Evolutionary conservation across 2,329 filamentous ascomycete genomes (phyloP).

Genomic region (Seiridium unicorne): DNA sequence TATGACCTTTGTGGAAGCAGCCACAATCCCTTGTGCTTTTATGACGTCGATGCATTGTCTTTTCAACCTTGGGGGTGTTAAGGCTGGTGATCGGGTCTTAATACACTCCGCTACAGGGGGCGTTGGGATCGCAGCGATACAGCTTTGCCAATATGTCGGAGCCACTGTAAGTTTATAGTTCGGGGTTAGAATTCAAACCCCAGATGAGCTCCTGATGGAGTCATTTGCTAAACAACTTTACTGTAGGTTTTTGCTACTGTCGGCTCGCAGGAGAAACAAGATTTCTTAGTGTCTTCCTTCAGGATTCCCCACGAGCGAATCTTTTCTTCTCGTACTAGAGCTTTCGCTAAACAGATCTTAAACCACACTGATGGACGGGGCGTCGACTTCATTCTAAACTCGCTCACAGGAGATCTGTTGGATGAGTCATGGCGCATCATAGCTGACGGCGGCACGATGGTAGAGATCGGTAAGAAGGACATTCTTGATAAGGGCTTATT

Average conservation of each 20-base stretch:
- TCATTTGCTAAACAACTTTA: not conserved
- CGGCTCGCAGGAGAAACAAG: slow-evolving; percentile 19
- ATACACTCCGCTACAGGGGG: not conserved
- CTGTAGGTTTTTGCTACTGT: slow-evolving; percentile 24
- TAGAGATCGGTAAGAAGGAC: slow-evolving; percentile 15
- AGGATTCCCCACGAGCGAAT: slow-evolving; percentile 19
- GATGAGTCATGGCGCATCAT: slow-evolving; percentile 12
- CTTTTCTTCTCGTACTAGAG: slow-evolving; percentile 10
- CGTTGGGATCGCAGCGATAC: not conserved
- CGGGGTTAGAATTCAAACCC: too few relatives aligned
- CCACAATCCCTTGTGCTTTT: not conserved
- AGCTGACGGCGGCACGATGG: slow-evolving; percentile 12
- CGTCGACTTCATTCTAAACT: slow-evolving; percentile 3
- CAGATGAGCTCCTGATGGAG: not conserved
- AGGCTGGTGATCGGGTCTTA: slow-evolving; percentile 6
- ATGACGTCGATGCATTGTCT: slow-evolving; percentile 22
- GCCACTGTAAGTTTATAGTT: slow-evolving; percentile 22
- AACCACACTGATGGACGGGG: not conserved
- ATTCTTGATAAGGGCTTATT: not conserved
- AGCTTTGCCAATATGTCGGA: slow-evolving; percentile 8
- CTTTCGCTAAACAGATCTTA: slow-evolving; percentile 9
- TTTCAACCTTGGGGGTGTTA: slow-evolving; percentile 16
- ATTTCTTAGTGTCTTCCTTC: slow-evolving; percentile 17
- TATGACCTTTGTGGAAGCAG: not conserved
- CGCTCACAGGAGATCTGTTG: not conserved